Evolutionary conservation across 176 grass and related monocot genomes (phyloP).

Genomic region (Eragrostis curvula): DNA sequence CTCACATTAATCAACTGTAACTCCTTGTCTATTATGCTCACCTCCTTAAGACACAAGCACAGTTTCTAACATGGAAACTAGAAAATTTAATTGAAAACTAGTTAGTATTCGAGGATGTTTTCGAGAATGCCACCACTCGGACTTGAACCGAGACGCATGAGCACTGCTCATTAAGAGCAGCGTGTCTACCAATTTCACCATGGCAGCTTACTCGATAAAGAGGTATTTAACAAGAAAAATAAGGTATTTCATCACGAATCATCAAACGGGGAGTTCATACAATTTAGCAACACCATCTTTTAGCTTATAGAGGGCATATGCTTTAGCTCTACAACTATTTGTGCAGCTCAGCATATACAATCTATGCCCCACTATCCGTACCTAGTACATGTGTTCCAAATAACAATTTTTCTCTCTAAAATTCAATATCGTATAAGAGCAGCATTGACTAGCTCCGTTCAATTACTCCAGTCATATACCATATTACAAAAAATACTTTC

Average conservation of each 20-base stretch:
- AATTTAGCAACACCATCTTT: not conserved
- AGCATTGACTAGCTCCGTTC: not conserved
- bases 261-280: not conserved
- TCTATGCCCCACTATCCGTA: not conserved
- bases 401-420: not conserved
- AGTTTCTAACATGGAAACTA: not conserved
- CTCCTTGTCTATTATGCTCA: not conserved
- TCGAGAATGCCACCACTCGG: constrained; percentile 40
- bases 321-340: not conserved
- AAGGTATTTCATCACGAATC: not conserved
- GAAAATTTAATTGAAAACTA: not conserved
- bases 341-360: not conserved
- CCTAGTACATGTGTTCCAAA: not conserved
- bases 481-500: constrained; percentile 1
- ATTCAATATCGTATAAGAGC: not conserved
- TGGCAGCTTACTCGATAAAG: constrained; percentile 35
- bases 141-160: constrained; percentile 36
- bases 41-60: not conserved
- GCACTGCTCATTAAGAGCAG: constrained; percentile 34
- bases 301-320: not conserved
- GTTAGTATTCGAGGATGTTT: not conserved
- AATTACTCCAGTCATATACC: not conserved
- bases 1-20: not conserved
- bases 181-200: constrained; percentile 44
- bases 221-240: not conserved